Evolutionary conservation across 495 filamentous ascomycete species (phyloP).

Genomic region (Oidiodendron maius): DNA sequence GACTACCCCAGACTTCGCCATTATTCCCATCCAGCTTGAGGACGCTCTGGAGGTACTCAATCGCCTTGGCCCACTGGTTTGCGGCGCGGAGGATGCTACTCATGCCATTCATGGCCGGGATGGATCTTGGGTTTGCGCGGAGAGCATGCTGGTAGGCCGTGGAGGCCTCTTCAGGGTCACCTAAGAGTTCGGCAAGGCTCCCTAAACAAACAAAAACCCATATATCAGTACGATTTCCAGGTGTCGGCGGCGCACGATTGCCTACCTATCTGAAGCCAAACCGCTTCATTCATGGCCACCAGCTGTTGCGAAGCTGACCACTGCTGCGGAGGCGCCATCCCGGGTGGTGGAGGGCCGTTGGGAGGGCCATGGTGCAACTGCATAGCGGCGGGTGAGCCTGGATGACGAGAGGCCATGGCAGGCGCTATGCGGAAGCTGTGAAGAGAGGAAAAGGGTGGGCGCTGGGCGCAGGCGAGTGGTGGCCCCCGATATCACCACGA

Average conservation of each 20-base stretch:
- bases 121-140: slow-evolving; percentile 80
- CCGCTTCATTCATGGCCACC: slow-evolving; percentile 62
- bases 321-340: slow-evolving; percentile 26
- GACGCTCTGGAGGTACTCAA: slow-evolving; percentile 88
- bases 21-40: slow-evolving; percentile 83
- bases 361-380: slow-evolving; percentile 51
- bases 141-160: slow-evolving; percentile 84
- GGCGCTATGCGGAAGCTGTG: too few species aligned
- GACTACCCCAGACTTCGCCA: slow-evolving; percentile 94
- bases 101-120: slow-evolving; percentile 90
- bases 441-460: slow-evolving; percentile 4
- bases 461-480: too few species aligned
- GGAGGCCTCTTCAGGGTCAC: slow-evolving; percentile 82
- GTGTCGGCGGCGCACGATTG: too few species aligned
- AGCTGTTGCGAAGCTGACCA: slow-evolving; percentile 36
- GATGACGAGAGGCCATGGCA: slow-evolving; percentile 49
- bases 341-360: slow-evolving; percentile 37
- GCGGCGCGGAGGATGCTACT: slow-evolving; percentile 84
- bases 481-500: background rate
- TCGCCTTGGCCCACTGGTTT: slow-evolving; percentile 89
- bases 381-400: slow-evolving; percentile 50
- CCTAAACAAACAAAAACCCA: slow-evolving; percentile 44
- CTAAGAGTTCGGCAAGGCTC: slow-evolving; percentile 78
- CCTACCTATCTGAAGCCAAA: slow-evolving; percentile 95
- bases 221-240: background rate